A percentile compares a stretch with the other conserved stretches of the same genome.
These are phyloP conservation scores for Naegleria fowleri DNA, from an alignment of 208 protist genomes.

Conservation along the genomic window DNA sequence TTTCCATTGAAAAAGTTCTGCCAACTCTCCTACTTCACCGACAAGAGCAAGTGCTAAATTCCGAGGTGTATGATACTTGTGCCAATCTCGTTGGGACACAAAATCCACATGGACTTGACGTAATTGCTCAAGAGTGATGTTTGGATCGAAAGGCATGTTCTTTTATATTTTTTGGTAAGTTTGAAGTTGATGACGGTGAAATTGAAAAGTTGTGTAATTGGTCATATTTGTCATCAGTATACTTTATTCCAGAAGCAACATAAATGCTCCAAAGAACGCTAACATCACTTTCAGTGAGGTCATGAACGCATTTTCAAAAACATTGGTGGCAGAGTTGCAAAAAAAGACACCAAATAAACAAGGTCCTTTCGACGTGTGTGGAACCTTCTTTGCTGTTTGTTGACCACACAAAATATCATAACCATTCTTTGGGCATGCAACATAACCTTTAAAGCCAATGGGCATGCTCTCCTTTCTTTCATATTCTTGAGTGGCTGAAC, in stretches of 20 bases:
- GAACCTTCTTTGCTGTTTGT: neutral
- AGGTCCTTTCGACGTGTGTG: neutral
- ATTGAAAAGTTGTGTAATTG: no score
- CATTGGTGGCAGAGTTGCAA: neutral
- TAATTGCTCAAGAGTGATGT: slow-evolving; percentile 31
- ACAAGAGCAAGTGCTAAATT: slow-evolving; percentile 36
- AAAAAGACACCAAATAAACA: neutral
- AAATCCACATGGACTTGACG: slow-evolving; percentile 27
- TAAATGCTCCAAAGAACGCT: no score
- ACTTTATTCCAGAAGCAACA: no score
- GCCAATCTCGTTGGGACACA: slow-evolving; percentile 35
- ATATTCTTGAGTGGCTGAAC: neutral
- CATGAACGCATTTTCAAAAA: neutral
- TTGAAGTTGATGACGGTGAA: no score
- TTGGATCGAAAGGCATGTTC: neutral
- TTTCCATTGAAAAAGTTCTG: slow-evolving; percentile 43
- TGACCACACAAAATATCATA: neutral
- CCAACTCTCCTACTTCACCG: slow-evolving; percentile 38
- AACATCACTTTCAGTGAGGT: neutral
- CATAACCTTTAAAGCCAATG: neutral
- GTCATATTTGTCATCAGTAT: no score
- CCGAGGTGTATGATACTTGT: slow-evolving; percentile 40
- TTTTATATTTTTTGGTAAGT: no score
- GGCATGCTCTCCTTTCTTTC: neutral
- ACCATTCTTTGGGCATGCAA: neutral